A percentile compares a stretch with the other conserved stretches of the same genome.
Conservation (phyloP, 2,329 filamentous ascomycete genomes). For the Hymenoscyphus linearis region DNA sequence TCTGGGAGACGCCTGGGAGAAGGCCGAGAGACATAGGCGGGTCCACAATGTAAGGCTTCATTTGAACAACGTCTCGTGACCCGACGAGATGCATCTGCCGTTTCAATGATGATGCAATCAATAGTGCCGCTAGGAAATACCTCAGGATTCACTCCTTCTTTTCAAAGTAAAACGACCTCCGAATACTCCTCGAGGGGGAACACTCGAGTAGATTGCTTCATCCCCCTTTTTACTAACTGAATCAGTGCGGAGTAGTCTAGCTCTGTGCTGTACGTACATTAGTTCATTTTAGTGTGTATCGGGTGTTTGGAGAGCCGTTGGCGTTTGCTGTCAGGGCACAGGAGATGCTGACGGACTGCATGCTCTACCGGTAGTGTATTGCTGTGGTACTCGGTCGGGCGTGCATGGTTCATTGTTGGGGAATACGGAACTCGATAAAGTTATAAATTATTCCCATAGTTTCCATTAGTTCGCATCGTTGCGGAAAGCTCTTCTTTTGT, state of each 20-base stretch:
- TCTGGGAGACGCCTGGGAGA: background rate
- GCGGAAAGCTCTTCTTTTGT: too few relatives aligned
- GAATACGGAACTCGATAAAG: too few relatives aligned
- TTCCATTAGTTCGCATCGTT: too few relatives aligned
- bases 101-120: background rate
- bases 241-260: too few relatives aligned
- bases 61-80: background rate
- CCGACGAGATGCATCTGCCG: background rate
- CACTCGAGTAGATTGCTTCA: too few relatives aligned
- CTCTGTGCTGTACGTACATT: background rate
- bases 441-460: too few relatives aligned
- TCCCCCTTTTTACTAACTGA: too few relatives aligned
- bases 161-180: background rate
- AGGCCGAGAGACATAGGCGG: background rate
- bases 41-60: background rate
- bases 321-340: background rate
- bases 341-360: too few relatives aligned
- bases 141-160: background rate
- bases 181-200: too few relatives aligned
- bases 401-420: too few relatives aligned
- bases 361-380: too few relatives aligned
- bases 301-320: background rate
- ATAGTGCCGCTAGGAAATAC: background rate
- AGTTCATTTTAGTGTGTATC: background rate
- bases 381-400: too few relatives aligned